These are phyloP conservation scores for Lactifluus volemus DNA, from an alignment of 768 basidiomycete genomes.

Conservation along the genomic window DNA sequence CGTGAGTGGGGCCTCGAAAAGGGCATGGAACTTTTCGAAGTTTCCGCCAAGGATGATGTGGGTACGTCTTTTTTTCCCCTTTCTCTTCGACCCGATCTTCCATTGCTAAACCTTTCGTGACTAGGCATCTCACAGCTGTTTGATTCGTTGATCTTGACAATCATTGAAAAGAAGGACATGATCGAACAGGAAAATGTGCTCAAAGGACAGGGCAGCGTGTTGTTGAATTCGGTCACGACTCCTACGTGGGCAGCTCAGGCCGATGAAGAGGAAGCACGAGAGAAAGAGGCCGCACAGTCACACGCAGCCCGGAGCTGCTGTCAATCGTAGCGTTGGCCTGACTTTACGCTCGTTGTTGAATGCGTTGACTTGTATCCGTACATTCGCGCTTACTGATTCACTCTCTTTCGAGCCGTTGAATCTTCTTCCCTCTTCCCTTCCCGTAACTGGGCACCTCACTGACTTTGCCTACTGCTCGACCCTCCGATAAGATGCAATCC, in stretches of 20 bases:
- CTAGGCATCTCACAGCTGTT: constrained; percentile 78
- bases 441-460: constrained; percentile 1
- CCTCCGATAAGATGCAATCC: not conserved
- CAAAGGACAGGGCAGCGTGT: constrained; percentile 77
- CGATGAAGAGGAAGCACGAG: constrained; percentile 66
- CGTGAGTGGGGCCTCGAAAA: constrained; percentile 71
- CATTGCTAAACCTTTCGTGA: not conserved
- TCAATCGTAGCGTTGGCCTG: constrained; percentile 31
- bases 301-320: constrained; percentile 61
- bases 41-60: constrained; percentile 81
- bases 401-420: not conserved
- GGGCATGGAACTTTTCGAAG: constrained; percentile 84
- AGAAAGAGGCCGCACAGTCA: constrained; percentile 37
- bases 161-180: constrained; percentile 66
- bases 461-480: not conserved
- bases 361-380: not conserved
- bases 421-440: not conserved
- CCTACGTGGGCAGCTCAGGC: constrained; percentile 76
- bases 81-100: not conserved
- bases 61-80: constrained; percentile 39
- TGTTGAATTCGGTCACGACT: constrained; percentile 51
- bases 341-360: not conserved
- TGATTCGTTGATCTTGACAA: constrained; percentile 66
- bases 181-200: constrained; percentile 78
- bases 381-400: not conserved